These are phyloP conservation scores for Yamadazyma laniorum DNA, from an alignment of 805 yeast species.

Conservation along the genomic window DNA sequence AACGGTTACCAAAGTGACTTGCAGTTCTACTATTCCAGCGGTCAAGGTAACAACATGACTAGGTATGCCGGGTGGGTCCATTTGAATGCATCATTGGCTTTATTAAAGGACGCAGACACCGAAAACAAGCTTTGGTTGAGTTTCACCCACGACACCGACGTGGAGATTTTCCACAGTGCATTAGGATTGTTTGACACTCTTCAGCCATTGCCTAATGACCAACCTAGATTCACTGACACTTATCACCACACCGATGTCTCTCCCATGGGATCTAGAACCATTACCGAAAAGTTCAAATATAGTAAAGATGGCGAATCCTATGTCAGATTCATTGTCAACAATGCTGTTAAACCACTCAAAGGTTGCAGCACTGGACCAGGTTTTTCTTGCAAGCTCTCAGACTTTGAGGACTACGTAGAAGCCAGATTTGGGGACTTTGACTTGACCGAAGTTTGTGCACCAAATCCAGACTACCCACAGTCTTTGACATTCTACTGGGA, in stretches of 20 bases:
- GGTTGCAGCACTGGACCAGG: constrained; percentile 41
- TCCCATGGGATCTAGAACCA: constrained; percentile 42
- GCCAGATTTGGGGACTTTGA: constrained; percentile 26
- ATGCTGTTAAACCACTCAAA: constrained; percentile 38
- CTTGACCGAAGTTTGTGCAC: constrained; percentile 27
- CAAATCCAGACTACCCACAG: constrained; percentile 21
- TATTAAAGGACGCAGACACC: constrained; percentile 43
- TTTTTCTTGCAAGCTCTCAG: constrained; percentile 38
- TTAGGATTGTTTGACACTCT: constrained; percentile 53
- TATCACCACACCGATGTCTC: constrained; percentile 42
- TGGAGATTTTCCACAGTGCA: constrained; percentile 61
- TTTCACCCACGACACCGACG: constrained; percentile 73
- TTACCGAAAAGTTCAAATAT: constrained; percentile 36
- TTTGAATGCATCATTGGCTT: constrained; percentile 47
- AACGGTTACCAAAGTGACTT: constrained; percentile 62
- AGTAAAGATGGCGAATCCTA: constrained; percentile 23
- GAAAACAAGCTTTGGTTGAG: constrained; percentile 59
- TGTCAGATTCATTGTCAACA: constrained; percentile 40
- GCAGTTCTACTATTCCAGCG: constrained; percentile 56
- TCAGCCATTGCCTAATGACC: constrained; percentile 43
- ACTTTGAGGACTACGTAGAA: constrained; percentile 29
- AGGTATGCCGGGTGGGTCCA: constrained; percentile 60
- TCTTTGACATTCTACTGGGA: constrained; percentile 44
- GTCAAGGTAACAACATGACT: constrained; percentile 60
- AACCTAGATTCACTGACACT: constrained; percentile 46